These are phyloP conservation scores for Candida ortonii DNA, from an alignment of 805 yeast species.

Conservation along the genomic window DNA sequence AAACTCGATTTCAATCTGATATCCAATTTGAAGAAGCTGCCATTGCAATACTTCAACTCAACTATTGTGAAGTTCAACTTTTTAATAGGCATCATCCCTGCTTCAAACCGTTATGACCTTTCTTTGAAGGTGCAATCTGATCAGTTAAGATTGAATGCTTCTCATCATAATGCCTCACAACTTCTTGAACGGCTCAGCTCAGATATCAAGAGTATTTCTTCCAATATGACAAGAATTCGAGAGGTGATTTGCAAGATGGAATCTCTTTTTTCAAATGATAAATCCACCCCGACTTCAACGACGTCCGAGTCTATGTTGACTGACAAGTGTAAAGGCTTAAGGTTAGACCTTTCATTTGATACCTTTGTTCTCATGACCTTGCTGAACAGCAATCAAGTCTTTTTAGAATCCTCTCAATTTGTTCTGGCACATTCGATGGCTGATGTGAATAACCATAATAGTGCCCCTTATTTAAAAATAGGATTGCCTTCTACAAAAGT, in stretches of 20 bases:
- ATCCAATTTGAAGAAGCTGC: constrained; percentile 6
- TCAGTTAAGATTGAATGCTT: constrained; percentile 15
- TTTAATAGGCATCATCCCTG: constrained; percentile 4
- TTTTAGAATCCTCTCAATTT: constrained; percentile 14
- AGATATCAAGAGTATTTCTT: constrained; percentile 5
- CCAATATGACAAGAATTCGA: no score
- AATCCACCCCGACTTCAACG: no score
- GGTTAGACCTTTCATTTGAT: constrained; percentile 7
- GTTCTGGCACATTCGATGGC: constrained; percentile 13
- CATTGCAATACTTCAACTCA: constrained; percentile 10
- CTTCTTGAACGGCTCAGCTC: constrained; percentile 13
- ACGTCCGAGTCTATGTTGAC: no score
- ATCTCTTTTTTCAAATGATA: no score
- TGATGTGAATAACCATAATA: constrained; percentile 12
- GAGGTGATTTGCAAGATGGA: neutral
- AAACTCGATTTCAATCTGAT: constrained; percentile 9
- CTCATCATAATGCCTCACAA: constrained; percentile 11
- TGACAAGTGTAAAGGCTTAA: no score
- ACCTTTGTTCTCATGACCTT: constrained; percentile 13
- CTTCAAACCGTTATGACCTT: constrained; percentile 3
- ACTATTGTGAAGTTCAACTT: constrained; percentile 9
- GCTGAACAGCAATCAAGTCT: constrained; percentile 15
- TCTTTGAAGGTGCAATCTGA: constrained; percentile 14
- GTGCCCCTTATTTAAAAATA: constrained; percentile 38
- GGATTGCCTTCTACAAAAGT: constrained; percentile 41